Evolutionary conservation across 1,139 yeast species (phyloP).

Genomic region (Lodderomyces orthopsilosis): DNA sequence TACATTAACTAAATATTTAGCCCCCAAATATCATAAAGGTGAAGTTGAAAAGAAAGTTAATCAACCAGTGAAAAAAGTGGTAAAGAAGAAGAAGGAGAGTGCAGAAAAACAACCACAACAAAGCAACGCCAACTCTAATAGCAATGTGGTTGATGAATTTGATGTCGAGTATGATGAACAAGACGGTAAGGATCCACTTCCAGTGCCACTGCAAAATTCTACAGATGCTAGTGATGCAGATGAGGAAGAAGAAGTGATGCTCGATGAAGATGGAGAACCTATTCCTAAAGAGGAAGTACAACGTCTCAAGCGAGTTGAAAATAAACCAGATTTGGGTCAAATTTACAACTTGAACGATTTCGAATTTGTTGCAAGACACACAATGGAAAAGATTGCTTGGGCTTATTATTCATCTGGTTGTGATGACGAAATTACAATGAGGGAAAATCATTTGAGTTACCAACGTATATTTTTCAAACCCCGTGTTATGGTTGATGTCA

Average conservation of each 20-base stretch:
- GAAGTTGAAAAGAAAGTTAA: constrained; percentile 25
- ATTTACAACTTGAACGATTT: constrained; percentile 75
- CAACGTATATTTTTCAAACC: constrained; percentile 88
- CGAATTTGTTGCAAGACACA: constrained; percentile 76
- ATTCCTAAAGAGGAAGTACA: constrained; percentile 30
- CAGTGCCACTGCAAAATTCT: constrained; percentile 19
- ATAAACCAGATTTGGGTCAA: constrained; percentile 62
- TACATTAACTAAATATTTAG: constrained; percentile 52
- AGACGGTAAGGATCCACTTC: constrained; percentile 30
- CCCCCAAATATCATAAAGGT: constrained; percentile 31
- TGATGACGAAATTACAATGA: constrained; percentile 84
- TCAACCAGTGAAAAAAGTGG: constrained; percentile 6
- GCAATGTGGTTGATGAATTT: constrained; percentile 36
- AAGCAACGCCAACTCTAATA: background rate
- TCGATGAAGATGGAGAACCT: constrained; percentile 35
- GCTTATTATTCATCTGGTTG: constrained; percentile 90
- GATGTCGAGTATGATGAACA: constrained; percentile 50
- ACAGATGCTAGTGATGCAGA: constrained; percentile 11
- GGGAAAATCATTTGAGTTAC: constrained; percentile 88
- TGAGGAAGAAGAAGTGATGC: constrained; percentile 22
- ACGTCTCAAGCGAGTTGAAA: constrained; percentile 23
- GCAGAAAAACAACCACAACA: constrained; percentile 4
- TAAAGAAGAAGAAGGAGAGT: background rate
- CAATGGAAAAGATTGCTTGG: constrained; percentile 76
- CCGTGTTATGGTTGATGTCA: constrained; percentile 69